A percentile compares a stretch with the other conserved stretches of the same genome.
phyloP scores from a whole-genome alignment of 331 rosid species.

The Quercus lobata region DNA sequence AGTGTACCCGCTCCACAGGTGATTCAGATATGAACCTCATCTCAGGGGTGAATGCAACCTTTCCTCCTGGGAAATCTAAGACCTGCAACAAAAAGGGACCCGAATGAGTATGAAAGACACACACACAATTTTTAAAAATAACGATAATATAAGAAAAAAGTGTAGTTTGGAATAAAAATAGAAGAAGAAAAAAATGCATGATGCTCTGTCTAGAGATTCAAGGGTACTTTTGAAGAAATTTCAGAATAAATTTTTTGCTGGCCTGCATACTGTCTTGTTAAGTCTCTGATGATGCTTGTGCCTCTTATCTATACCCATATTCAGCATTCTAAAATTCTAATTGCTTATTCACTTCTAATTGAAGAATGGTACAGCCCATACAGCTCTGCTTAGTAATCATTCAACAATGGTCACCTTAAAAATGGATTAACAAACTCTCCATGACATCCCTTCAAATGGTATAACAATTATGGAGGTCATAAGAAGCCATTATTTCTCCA shows the following conservation, averaged over 20 bases:
- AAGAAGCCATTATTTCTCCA: not conserved
- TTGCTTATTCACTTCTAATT: not conserved
- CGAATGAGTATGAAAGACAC: not conserved
- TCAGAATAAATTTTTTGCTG: not conserved
- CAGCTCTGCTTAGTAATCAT: not conserved
- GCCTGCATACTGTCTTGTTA: not conserved
- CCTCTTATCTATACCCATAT: not conserved
- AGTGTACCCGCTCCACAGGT: constrained; percentile 40
- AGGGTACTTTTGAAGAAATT: not conserved
- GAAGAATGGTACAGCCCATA: not conserved
- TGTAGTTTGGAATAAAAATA: not conserved
- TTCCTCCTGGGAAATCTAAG: constrained; percentile 76
- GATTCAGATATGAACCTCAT: constrained; percentile 69
- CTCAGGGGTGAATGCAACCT: constrained; percentile 50
- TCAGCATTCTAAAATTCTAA: not conserved
- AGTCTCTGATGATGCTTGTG: not conserved
- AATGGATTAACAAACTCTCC: not conserved
- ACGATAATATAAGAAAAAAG: not conserved
- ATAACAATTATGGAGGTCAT: not conserved
- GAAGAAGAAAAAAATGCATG: not conserved
- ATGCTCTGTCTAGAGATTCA: not conserved
- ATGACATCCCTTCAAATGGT: not conserved
- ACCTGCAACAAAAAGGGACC: constrained; percentile 22
- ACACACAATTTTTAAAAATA: not conserved
- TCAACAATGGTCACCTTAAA: not conserved